phyloP scores from a whole-genome alignment of 2,329 filamentous ascomycete genomes.

The Trichophyton mentagrophytes region DNA sequence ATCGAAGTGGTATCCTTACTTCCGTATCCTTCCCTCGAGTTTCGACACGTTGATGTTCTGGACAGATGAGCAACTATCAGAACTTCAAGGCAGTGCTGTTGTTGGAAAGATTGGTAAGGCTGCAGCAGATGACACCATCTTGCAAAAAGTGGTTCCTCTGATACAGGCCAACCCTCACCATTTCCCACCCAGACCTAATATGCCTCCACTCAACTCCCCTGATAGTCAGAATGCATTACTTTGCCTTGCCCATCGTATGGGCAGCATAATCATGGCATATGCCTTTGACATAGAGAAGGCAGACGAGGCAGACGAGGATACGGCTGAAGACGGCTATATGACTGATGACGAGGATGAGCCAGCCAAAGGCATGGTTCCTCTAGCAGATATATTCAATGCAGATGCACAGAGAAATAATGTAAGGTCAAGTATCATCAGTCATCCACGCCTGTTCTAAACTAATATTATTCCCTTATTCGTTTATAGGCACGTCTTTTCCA shows the following conservation, averaged over 20 bases:
- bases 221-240: constrained; percentile 38
- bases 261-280: constrained; percentile 82
- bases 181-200: constrained; percentile 29
- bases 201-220: constrained; percentile 31
- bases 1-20: constrained; percentile 67
- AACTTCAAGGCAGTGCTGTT: constrained; percentile 68
- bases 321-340: constrained; percentile 37
- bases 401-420: constrained; percentile 74
- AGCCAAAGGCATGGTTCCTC: constrained; percentile 75
- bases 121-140: constrained; percentile 58
- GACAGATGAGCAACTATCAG: constrained; percentile 53
- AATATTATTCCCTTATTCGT: neutral
- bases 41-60: constrained; percentile 93
- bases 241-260: constrained; percentile 61
- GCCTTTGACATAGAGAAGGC: constrained; percentile 63
- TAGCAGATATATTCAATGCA: constrained; percentile 82
- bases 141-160: constrained; percentile 43
- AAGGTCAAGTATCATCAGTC: constrained; percentile 17
- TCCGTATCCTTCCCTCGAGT: constrained; percentile 54
- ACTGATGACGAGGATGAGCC: constrained; percentile 57
- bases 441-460: neutral
- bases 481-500: constrained; percentile 47
- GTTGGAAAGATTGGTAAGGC: constrained; percentile 61
- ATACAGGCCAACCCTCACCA: constrained; percentile 29
- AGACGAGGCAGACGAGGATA: constrained; percentile 37